Conservation (phyloP, 169 alveolate genomes). For the Theileria annulata region DNA sequence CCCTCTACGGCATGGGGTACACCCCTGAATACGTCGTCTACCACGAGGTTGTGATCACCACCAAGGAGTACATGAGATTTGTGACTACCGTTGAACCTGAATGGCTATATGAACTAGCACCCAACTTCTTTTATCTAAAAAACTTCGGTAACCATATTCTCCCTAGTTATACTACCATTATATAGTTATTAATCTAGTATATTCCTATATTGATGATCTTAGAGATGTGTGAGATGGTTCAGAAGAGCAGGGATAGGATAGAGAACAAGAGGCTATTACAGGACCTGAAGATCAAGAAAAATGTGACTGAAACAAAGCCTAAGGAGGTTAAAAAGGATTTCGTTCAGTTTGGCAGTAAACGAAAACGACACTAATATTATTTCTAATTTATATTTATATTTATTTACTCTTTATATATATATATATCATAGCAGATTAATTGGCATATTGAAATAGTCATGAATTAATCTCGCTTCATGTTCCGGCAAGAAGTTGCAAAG, state of each 20-base stretch:
- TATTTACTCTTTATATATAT: background rate
- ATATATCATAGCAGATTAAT: slow-evolving; percentile 2
- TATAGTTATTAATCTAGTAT: background rate
- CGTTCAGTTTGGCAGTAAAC: slow-evolving; percentile 47
- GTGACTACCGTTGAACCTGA: slow-evolving; percentile 99
- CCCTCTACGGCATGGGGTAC: slow-evolving; percentile 96
- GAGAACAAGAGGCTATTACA: slow-evolving; percentile 64
- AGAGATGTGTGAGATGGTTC: slow-evolving; percentile 52
- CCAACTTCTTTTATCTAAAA: slow-evolving; percentile 81
- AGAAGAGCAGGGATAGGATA: slow-evolving; percentile 58
- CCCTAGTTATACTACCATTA: background rate
- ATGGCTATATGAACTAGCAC: slow-evolving; percentile 93
- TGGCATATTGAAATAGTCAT: slow-evolving; percentile 48
- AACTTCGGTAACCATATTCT: slow-evolving; percentile 29
- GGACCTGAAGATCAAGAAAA: slow-evolving; percentile 55
- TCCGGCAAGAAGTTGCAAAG: slow-evolving; percentile 51
- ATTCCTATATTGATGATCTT: background rate
- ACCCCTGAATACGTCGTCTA: slow-evolving; percentile 99
- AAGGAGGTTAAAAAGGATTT: slow-evolving; percentile 16
- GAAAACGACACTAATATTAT: too few relatives aligned
- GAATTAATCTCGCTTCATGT: slow-evolving; percentile 39
- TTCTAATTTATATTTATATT: background rate
- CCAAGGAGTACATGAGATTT: slow-evolving; percentile 96
- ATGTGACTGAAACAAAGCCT: slow-evolving; percentile 26
- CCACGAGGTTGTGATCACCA: slow-evolving; percentile 98